phyloP scores from a whole-genome alignment of 139 green algal species.

The Micractinium conductrix region DNA sequence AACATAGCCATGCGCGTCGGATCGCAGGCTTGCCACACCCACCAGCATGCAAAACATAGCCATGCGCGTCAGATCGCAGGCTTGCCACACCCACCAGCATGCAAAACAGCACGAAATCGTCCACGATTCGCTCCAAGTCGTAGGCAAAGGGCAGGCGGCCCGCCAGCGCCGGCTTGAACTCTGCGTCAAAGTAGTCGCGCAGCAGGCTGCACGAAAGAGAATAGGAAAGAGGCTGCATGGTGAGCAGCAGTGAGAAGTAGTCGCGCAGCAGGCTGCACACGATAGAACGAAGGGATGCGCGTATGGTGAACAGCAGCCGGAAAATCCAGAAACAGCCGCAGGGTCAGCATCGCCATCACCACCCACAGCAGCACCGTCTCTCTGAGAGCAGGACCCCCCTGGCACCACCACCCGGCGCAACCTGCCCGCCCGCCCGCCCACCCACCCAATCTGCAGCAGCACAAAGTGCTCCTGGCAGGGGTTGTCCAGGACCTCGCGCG shows the following conservation, averaged over 20 bases:
- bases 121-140: constrained; percentile 88
- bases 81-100: constrained; percentile 97
- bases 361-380: too few relatives aligned
- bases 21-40: too few relatives aligned
- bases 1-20: too few relatives aligned
- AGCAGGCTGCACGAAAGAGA: constrained; percentile 68
- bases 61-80: too few relatives aligned
- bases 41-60: too few relatives aligned
- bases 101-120: constrained; percentile 96
- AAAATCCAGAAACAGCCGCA: too few relatives aligned
- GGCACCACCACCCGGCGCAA: too few relatives aligned
- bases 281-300: background rate
- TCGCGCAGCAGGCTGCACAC: constrained; percentile 82
- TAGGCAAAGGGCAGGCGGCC: constrained; percentile 49
- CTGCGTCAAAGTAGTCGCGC: constrained; percentile 89
- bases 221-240: too few relatives aligned
- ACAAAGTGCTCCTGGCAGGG: constrained; percentile 92
- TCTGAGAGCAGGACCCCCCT: too few relatives aligned
- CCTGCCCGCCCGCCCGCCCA: background rate
- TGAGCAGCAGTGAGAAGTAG: too few relatives aligned
- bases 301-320: too few relatives aligned
- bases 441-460: constrained; percentile 89
- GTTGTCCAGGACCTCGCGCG: constrained; percentile 88
- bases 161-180: constrained; percentile 61
- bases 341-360: too few relatives aligned